phyloP scores from a whole-genome alignment of 306 rosid genomes.

The Rosa multiflora region DNA sequence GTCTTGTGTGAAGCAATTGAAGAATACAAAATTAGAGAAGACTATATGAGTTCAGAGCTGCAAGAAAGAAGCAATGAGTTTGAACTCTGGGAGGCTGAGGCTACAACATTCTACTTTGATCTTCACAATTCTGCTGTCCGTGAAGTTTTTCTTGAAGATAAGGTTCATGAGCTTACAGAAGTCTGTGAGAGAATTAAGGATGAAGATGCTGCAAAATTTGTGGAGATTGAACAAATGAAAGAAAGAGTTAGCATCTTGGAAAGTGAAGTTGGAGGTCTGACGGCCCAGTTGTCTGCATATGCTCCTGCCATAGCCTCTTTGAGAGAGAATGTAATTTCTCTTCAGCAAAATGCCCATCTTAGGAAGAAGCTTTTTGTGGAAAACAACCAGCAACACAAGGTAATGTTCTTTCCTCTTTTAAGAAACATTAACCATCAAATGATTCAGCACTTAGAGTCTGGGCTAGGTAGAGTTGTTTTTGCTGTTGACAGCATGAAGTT shows the following conservation, averaged over 20 bases:
- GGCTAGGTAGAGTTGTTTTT: constrained; percentile 1
- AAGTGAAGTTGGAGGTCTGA: constrained; percentile 67
- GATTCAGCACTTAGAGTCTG: background rate
- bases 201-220: constrained; percentile 58
- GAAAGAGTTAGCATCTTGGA: constrained; percentile 54
- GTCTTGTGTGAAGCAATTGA: constrained; percentile 56
- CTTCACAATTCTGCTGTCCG: constrained; percentile 76
- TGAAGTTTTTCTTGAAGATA: constrained; percentile 81
- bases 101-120: constrained; percentile 84
- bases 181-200: constrained; percentile 62
- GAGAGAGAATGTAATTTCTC: constrained; percentile 69
- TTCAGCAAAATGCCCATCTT: constrained; percentile 60
- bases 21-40: constrained; percentile 65
- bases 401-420: constrained; percentile 28
- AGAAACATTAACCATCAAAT: background rate
- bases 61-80: constrained; percentile 74
- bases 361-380: constrained; percentile 31
- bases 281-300: constrained; percentile 65
- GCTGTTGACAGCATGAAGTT: constrained; percentile 1
- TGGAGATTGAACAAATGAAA: constrained; percentile 59
- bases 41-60: constrained; percentile 68
- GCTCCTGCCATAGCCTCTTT: constrained; percentile 70
- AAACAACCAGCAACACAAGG: constrained; percentile 46
- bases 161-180: constrained; percentile 73
- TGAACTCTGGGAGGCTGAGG: constrained; percentile 94